Evolutionary conservation across 371 early-diverging fungal genomes (phyloP), one percentile per base, ranked within the genome.

Genomic region (Apophysomyces ossiformis): DNA sequence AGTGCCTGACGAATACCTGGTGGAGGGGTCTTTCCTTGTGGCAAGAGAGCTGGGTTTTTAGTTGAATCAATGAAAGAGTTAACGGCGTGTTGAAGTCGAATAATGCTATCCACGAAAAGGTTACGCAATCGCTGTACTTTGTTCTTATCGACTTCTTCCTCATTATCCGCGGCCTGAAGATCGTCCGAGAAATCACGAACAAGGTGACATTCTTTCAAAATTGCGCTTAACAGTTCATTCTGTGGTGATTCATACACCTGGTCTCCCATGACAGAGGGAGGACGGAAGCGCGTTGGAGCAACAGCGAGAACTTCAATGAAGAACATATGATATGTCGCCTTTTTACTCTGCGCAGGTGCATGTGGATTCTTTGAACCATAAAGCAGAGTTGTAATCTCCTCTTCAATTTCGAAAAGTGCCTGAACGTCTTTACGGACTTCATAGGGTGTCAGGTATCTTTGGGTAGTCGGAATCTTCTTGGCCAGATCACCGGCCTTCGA

Each of bases 231-330:
- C 39, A 91, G 86, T 62, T 87, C 86, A 85, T 98, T 99, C 75
- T 97, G 98, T 15, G 96, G 91, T 76, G 97, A 93, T 75, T 99
- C 99, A 76, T 92, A 94, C n/a, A 90, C 69, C 73, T 91, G 87
- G 63, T 95, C 99, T 64, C 90, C 90, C 89, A 97, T 88, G 60
- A 92, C 86, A 7, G 92, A 90, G 18, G 96, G 87, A 37, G 99
- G 99, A 39, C 99, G 93, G 90, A 99, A 99, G 58, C 93, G 91
- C 56, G 93, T 95, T 32, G 99, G 99, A 5, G 98, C 83, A 35
- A 99, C 98, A 1, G 97, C 87, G n/a, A 99, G 77, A 15, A 87
- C 89, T 61, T 97, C 93, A 57, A 97, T 81, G 82, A 99, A 99
- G 85, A 99, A 99, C 85, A 96, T 96, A 70, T 92, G 89, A 11